These are phyloP conservation scores for Ceratobasidium sp. DNA, from an alignment of 1,284 basidiomycete genomes.

Conservation along the genomic window DNA sequence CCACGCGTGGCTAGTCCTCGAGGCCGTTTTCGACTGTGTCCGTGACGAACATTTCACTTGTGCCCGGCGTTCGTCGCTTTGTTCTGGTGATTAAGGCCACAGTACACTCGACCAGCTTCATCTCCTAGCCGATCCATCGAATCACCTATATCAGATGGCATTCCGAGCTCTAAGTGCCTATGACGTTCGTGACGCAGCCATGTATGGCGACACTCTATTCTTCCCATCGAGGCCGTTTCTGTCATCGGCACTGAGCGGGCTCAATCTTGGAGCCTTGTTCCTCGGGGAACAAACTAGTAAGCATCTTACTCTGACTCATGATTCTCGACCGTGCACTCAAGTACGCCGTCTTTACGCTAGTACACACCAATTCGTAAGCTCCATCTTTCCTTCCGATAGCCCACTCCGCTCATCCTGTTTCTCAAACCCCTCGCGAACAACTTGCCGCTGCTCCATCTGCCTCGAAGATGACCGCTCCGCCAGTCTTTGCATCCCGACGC, in stretches of 20 bases:
- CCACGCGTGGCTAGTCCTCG: constrained; percentile 2
- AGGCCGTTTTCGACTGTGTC: not conserved
- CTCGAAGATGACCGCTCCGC: constrained; percentile 4
- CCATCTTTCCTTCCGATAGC: not conserved
- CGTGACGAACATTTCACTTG: not conserved
- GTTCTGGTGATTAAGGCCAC: not conserved
- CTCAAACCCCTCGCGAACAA: not conserved
- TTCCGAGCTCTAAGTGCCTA: not conserved
- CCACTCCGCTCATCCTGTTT: not conserved
- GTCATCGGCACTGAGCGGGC: not conserved
- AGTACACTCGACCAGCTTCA: not conserved
- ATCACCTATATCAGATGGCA: not conserved
- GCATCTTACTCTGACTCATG: not conserved
- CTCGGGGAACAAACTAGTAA: not conserved
- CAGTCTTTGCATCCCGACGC: constrained; percentile 22
- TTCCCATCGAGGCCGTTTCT: not conserved
- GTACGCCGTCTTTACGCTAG: not conserved
- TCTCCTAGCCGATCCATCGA: not conserved
- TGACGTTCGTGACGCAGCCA: not conserved
- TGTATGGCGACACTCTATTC: not conserved
- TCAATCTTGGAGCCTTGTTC: not conserved
- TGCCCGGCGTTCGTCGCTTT: not conserved
- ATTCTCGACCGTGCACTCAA: not conserved
- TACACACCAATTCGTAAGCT: not conserved
- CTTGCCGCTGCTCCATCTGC: constrained; percentile 10